Base-by-base conservation (phyloP, 148 eudicot genomes). In the Rhododendron henanense region DNA sequence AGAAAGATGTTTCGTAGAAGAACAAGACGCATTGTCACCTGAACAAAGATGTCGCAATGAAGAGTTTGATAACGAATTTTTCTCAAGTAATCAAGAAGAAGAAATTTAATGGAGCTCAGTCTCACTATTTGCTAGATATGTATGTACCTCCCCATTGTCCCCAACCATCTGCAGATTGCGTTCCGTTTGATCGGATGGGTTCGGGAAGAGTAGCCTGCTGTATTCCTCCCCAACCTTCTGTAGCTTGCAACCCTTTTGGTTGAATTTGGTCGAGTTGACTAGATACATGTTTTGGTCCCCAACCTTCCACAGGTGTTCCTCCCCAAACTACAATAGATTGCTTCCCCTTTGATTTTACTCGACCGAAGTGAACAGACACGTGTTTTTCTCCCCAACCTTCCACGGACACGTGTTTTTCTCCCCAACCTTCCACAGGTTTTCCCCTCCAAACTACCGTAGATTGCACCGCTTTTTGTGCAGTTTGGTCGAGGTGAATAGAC, bases 361-460 rank as follows among this genome's bases (percentile, higher is more conserved):
- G 71, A 31, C 71, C 31, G 4, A 65, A 10, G 13, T 31, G 37
- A 69, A 31, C 14, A 31, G 75, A 69, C 18, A 28, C 37, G 2
- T 13, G 75, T 31, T 31, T 31, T 69, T 31, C 75, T 63, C 48
- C 79, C 48, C 79, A 76, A 21, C 79, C 79, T 76, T 21, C 31
- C 14, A 28, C 5, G 31, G 75, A 69, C 16, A 11, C 18, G 2
- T 11, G 75, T 69, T 28, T 28, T 69, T 28, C 75, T 23, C 48
- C 79, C 48, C 79, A 76, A 21, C 79, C 79, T 76, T 21, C 33
- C 14, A 15, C 48, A n/a, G 81, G 53, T 23, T 15, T 0, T 78
- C 84, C 84, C 63, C 74, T 50, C 84, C 76, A 44, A 82, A 73
- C 33, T 45, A 19, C 53, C 10, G 55, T 44, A 45, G 53, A 19